These are phyloP conservation scores for Hypsizygus marmoreus DNA, from an alignment of 768 basidiomycete species.

Conservation along the genomic window DNA sequence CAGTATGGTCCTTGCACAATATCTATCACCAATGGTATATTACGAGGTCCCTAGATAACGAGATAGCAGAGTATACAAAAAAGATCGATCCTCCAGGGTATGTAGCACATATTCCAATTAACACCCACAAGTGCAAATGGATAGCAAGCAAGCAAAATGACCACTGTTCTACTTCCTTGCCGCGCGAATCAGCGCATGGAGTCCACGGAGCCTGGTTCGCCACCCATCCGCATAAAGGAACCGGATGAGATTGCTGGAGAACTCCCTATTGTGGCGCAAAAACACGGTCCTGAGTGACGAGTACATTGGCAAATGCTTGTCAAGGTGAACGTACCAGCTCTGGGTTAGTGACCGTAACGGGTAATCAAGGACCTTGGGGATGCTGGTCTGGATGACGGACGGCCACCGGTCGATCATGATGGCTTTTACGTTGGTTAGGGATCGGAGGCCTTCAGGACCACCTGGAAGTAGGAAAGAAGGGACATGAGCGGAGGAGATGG, in stretches of 20 bases:
- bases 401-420: conserved; percentile 88
- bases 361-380: conserved; percentile 86
- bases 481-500: conserved; percentile 10
- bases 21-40: no score
- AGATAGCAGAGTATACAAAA: conserved; percentile 6
- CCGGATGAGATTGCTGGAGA: conserved; percentile 48
- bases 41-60: no score
- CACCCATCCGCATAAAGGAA: conserved; percentile 57
- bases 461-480: conserved; percentile 46
- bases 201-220: conserved; percentile 46
- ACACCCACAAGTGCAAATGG: neutral
- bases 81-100: no score
- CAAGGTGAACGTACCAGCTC: conserved; percentile 67
- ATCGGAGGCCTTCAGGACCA: conserved; percentile 90
- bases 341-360: conserved; percentile 71
- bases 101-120: no score
- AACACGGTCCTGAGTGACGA: conserved; percentile 1
- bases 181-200: conserved; percentile 40
- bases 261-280: conserved; percentile 53
- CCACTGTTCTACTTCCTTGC: conserved; percentile 28
- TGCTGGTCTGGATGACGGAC: conserved; percentile 76
- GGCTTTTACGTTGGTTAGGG: conserved; percentile 86
- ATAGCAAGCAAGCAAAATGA: neutral
- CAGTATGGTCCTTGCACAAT: no score
- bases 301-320: neutral